Evolutionary conservation across 371 early-diverging fungal species (phyloP).

Genomic region (Mucor sp.): DNA sequence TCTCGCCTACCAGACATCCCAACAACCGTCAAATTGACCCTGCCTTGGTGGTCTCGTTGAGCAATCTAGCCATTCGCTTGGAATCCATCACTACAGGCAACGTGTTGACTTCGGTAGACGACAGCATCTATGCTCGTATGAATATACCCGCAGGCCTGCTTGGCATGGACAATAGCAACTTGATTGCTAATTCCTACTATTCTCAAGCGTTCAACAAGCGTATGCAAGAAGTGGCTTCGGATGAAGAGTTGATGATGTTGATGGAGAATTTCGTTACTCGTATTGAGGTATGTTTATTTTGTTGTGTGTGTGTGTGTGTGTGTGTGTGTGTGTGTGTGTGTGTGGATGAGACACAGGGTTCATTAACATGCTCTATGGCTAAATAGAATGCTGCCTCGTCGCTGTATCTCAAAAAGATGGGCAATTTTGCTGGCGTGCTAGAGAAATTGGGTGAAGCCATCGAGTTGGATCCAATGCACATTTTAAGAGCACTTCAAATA

Average conservation of each 20-base stretch:
- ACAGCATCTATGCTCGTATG: constrained; percentile 11
- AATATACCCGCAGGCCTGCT: constrained; percentile 4
- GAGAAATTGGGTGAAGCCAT: constrained; percentile 60
- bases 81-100: constrained; percentile 55
- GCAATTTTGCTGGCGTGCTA: constrained; percentile 54
- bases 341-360: too few relatives aligned
- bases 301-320: too few relatives aligned
- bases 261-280: constrained; percentile 63
- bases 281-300: constrained; percentile 63
- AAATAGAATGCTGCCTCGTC: constrained; percentile 58
- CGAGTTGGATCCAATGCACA: constrained; percentile 58
- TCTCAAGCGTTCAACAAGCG: constrained; percentile 26
- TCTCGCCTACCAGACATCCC: not conserved
- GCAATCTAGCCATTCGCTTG: constrained; percentile 53
- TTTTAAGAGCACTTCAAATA: constrained; percentile 64
- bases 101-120: not conserved
- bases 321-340: too few relatives aligned
- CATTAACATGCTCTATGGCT: too few relatives aligned
- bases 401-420: constrained; percentile 59
- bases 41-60: constrained; percentile 41
- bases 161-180: not conserved
- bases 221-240: constrained; percentile 54
- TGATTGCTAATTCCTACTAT: constrained; percentile 3
- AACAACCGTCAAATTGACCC: constrained; percentile 40
- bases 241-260: constrained; percentile 56